Evolutionary conservation across 2,329 filamentous ascomycete species (phyloP).

Genomic region (Cladophialophora exuberans): DNA sequence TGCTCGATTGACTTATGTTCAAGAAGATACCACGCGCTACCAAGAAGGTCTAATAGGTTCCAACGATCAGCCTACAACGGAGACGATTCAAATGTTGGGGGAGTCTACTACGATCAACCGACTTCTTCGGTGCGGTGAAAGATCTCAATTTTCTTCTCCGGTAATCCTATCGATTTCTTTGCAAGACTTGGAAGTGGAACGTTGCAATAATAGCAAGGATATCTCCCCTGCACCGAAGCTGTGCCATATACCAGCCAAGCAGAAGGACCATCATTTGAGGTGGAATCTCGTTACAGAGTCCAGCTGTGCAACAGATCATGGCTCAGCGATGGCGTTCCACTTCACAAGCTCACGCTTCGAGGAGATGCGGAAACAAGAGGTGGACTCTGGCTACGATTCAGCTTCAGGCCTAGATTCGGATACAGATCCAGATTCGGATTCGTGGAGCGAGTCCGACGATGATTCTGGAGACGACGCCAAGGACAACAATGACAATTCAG

Average conservation of each 20-base stretch:
- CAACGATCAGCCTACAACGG: not conserved
- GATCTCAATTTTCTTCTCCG: not conserved
- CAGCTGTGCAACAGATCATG: not conserved
- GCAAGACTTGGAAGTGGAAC: not conserved
- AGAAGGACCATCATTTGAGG: not conserved
- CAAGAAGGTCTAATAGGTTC: not conserved
- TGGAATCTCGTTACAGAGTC: not conserved
- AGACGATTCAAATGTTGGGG: not conserved
- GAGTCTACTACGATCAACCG: not conserved
- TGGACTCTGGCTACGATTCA: not conserved
- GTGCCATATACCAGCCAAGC: not conserved
- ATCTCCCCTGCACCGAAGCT: not conserved
- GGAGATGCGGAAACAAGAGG: not conserved
- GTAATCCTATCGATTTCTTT: not conserved
- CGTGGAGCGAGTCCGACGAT: not conserved
- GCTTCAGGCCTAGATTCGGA: not conserved
- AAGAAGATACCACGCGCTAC: not conserved
- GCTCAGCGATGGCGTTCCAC: not conserved
- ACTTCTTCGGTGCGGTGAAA: not conserved
- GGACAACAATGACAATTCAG: not conserved
- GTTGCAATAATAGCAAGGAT: not conserved
- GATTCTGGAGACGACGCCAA: not conserved
- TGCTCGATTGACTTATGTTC: not conserved
- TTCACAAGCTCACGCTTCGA: not conserved
- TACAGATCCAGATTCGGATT: not conserved